Evolutionary conservation across 257 asterid species (phyloP).

Genomic region (Scutellaria barbata): DNA sequence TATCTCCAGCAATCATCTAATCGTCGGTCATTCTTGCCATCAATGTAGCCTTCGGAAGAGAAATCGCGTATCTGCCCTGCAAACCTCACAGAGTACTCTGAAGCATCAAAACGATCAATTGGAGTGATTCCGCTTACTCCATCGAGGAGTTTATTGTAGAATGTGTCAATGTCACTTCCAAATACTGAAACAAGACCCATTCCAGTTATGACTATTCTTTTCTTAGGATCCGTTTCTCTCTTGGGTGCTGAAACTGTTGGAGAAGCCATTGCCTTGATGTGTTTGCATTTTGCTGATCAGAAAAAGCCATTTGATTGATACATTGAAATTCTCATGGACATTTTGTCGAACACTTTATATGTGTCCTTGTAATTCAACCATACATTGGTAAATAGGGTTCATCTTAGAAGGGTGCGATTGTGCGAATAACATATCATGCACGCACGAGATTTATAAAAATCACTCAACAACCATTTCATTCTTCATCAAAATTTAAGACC

Average conservation of each 20-base stretch:
- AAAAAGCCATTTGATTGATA: background rate
- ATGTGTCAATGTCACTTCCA: conserved; percentile 50
- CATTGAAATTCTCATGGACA: background rate
- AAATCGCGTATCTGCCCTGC: conserved; percentile 56
- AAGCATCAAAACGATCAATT: conserved; percentile 53
- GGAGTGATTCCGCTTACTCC: conserved; percentile 55
- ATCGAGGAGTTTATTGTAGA: conserved; percentile 50
- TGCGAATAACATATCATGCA: too few species aligned
- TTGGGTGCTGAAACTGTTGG: conserved; percentile 47
- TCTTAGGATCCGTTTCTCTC: conserved; percentile 53
- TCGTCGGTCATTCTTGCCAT: conserved; percentile 51
- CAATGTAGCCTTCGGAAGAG: conserved; percentile 51
- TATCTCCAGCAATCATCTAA: conserved; percentile 55
- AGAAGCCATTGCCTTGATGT: conserved; percentile 36
- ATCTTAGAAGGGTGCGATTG: too few species aligned
- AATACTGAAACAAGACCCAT: conserved; percentile 62
- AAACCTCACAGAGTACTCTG: conserved; percentile 43
- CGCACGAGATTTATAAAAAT: background rate
- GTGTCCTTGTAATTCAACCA: too few species aligned
- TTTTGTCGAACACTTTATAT: too few species aligned
- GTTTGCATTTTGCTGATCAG: conserved; percentile 22
- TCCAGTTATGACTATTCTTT: conserved; percentile 52
- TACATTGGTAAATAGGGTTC: too few species aligned
- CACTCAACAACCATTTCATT: background rate
- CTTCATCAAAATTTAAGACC: conserved; percentile 1